Base-by-base conservation (phyloP, 495 filamentous ascomycete species). In the Penicillium arizonense region DNA sequence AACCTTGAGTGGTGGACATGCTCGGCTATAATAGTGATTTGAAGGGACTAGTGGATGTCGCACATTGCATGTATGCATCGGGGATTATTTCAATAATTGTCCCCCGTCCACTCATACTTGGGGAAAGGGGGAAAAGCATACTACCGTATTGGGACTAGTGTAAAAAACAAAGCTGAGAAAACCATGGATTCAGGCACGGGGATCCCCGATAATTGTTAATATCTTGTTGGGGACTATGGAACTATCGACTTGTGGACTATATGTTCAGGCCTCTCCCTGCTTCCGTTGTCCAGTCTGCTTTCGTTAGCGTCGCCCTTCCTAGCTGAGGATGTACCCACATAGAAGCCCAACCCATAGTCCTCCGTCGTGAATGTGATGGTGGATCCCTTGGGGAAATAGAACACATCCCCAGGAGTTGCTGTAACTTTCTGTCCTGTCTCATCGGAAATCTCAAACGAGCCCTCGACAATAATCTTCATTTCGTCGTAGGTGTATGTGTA, bases 381-480 rank as follows among this genome's bases (percentile, higher is more conserved):
- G 6, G 78, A 71, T n/a, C 87, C 88, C 74, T 87, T 88, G 55
- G 86, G 85, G 63, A 90, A 87, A 59, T 86, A 86, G 59, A 91
- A 89, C 47, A 90, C 86, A 73, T 91, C 88, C 3, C 88, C 88
- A 24, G 81, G 79, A 30, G 65, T 73, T 8, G 83, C 87, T 39
- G 83, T 81, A 16, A 88, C 87, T 53, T 80, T 85, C 59, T 87
- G 80, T 23, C 86, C 87, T 7, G 78, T 80, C 71, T 87, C 87
- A 66, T 88, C 85, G 7, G 76, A 75, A 57, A 92, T 89, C 56
- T 87, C 81, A 57, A 87, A 89, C 56, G 82, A 79, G 44, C 88
- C 88, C 58, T 91, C 87, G 6, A 92, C 70, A 55, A 91, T 87
- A 55, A 91, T 88, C 74, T 90, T 89, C 82, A 82, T 88, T 71